These are phyloP conservation scores for Alternaria angustiovoidea DNA, from an alignment of 2,329 filamentous ascomycete species.

Conservation along the genomic window DNA sequence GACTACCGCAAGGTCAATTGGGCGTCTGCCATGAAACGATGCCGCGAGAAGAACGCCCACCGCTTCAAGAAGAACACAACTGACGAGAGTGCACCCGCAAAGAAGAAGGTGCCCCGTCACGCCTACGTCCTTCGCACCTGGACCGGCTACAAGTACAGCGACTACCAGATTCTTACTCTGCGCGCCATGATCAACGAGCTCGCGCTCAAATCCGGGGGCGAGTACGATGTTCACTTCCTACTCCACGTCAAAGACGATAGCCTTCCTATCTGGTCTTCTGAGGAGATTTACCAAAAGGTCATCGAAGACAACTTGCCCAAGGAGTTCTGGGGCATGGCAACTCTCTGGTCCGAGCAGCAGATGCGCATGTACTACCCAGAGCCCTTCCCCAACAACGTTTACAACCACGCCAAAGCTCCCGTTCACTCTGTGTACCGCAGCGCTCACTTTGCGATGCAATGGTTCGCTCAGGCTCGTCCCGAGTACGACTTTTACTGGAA, in stretches of 20 bases:
- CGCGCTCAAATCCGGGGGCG: constrained; percentile 79
- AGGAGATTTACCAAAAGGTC: constrained; percentile 71
- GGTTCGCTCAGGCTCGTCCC: constrained; percentile 60
- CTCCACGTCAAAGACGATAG: constrained; percentile 82
- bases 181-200: constrained; percentile 86
- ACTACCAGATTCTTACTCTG: constrained; percentile 81
- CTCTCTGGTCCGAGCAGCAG: constrained; percentile 91
- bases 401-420: constrained; percentile 68
- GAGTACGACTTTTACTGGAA: constrained; percentile 73
- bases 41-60: constrained; percentile 59
- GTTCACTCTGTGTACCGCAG: constrained; percentile 89
- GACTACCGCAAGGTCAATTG: constrained; percentile 60
- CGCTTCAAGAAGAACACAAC: constrained; percentile 54
- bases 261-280: constrained; percentile 80
- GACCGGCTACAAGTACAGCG: constrained; percentile 80
- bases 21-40: constrained; percentile 58
- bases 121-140: constrained; percentile 85
- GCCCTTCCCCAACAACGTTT: constrained; percentile 78
- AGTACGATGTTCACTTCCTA: constrained; percentile 86
- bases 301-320: constrained; percentile 75
- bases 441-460: constrained; percentile 60
- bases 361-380: constrained; percentile 92
- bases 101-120: constrained; percentile 66
- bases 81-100: constrained; percentile 40
- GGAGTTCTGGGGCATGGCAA: constrained; percentile 89